phyloP scores from a whole-genome alignment of 2,329 filamentous ascomycete genomes.

The Trichophyton equinum region DNA sequence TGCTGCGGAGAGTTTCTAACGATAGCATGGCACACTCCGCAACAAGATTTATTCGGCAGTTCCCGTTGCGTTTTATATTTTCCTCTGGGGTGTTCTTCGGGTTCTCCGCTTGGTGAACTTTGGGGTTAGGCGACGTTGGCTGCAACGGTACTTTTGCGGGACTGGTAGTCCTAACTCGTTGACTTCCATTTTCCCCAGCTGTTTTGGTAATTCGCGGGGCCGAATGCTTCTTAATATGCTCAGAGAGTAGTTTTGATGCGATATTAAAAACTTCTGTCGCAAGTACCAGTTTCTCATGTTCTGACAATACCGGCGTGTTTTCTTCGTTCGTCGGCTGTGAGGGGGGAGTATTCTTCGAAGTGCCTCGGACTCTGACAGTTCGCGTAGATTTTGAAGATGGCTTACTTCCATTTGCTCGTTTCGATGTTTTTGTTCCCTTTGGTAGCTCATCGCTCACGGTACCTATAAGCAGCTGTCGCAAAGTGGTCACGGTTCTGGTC shows the following conservation, averaged over 20 bases:
- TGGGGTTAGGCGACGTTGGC: constrained; percentile 21
- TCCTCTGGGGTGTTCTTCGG: constrained; percentile 13
- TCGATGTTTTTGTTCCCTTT: constrained; percentile 18
- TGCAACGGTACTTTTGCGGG: constrained; percentile 17
- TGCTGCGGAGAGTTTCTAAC: constrained; percentile 26
- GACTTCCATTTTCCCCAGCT: not conserved
- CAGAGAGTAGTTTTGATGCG: constrained; percentile 32
- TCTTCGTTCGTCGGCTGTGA: constrained; percentile 16
- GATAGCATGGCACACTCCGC: constrained; percentile 32
- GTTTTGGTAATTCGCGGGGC: constrained; percentile 4
- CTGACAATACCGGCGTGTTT: constrained; percentile 21
- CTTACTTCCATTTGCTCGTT: constrained; percentile 7
- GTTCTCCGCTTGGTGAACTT: constrained; percentile 17
- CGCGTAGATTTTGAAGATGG: constrained; percentile 8
- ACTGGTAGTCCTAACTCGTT: not conserved
- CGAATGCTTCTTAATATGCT: constrained; percentile 22
- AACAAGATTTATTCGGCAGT: constrained; percentile 20
- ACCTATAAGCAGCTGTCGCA: constrained; percentile 27
- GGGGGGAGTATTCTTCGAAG: constrained; percentile 19
- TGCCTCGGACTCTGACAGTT: constrained; percentile 18
- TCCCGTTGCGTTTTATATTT: constrained; percentile 3
- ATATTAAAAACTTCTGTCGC: constrained; percentile 37
- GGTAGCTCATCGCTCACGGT: constrained; percentile 15
- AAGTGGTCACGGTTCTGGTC: constrained; percentile 27
- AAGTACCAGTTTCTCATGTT: constrained; percentile 30